Conservation (phyloP, 192 early-diverging fungal genomes). For the Backusella westeae region DNA sequence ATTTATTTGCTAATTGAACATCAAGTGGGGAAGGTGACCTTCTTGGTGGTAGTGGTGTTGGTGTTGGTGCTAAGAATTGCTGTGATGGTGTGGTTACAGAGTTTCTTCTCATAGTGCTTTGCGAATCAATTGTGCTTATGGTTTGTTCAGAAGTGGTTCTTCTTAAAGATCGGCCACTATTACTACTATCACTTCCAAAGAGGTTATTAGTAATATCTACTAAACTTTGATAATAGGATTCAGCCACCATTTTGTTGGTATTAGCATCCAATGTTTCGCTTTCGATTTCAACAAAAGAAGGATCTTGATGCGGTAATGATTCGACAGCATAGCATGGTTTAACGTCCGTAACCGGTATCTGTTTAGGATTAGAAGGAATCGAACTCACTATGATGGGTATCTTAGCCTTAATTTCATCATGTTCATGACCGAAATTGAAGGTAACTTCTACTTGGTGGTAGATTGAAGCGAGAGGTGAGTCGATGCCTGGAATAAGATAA, state of each 20-base stretch:
- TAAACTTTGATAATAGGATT: not conserved
- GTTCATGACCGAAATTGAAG: slow-evolving; percentile 23
- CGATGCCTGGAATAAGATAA: slow-evolving; percentile 1
- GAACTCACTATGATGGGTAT: slow-evolving; percentile 29
- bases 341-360: not conserved
- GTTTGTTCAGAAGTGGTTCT: not conserved
- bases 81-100: not conserved
- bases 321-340: not conserved
- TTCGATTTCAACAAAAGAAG: not conserved
- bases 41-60: not conserved
- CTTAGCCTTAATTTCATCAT: slow-evolving; percentile 29
- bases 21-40: not conserved
- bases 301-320: not conserved
- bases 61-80: not conserved
- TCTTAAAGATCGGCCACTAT: not conserved
- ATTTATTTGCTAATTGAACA: not conserved
- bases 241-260: not conserved
- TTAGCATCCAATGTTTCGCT: not conserved
- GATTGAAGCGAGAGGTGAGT: slow-evolving; percentile 26
- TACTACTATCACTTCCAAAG: not conserved
- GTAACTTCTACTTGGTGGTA: slow-evolving; percentile 33
- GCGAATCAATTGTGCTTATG: not conserved
- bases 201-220: slow-evolving; percentile 1
- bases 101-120: not conserved
- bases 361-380: not conserved